These are phyloP conservation scores for Melocanna baccifera DNA, from an alignment of 176 grass and related monocot species.

Conservation along the genomic window DNA sequence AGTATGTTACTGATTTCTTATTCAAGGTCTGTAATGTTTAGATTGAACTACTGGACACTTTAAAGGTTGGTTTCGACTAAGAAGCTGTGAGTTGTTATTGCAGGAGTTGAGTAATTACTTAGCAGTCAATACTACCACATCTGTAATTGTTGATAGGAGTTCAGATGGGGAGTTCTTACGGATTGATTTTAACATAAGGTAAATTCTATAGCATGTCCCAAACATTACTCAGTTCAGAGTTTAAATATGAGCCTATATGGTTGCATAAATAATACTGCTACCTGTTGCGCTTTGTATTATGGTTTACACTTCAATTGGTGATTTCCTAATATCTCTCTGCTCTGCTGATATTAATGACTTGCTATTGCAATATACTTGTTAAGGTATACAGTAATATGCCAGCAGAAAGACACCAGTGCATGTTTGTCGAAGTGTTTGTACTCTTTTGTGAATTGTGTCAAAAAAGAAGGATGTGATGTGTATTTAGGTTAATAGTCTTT, in stretches of 20 bases:
- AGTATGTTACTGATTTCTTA: conserved; percentile 11
- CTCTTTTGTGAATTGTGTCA: not conserved
- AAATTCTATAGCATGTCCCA: conserved; percentile 13
- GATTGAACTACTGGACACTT: not conserved
- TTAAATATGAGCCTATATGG: not conserved
- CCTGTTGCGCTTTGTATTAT: not conserved
- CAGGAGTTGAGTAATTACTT: conserved; percentile 94
- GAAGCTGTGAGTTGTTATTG: conserved; percentile 34
- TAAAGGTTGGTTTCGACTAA: conserved; percentile 20
- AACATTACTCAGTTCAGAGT: not conserved
- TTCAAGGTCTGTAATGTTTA: not conserved
- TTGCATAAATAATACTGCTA: conserved; percentile 10
- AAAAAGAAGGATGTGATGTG: not conserved
- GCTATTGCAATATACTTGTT: not conserved
- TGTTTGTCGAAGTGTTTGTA: not conserved
- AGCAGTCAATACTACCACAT: conserved; percentile 76
- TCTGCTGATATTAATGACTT: conserved; percentile 9
- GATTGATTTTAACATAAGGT: conserved; percentile 97
- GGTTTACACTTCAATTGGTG: not conserved
- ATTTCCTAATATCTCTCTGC: not conserved
- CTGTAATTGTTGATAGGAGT: conserved; percentile 95
- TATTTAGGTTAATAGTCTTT: not conserved
- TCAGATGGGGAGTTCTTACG: conserved; percentile 88
- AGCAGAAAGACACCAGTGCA: not conserved
- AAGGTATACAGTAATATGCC: not conserved